A percentile compares a stretch with the other conserved stretches of the same genome.
These are phyloP conservation scores for Aspergillus spinulosporus DNA, from an alignment of 2,329 filamentous ascomycete genomes.

Conservation along the genomic window DNA sequence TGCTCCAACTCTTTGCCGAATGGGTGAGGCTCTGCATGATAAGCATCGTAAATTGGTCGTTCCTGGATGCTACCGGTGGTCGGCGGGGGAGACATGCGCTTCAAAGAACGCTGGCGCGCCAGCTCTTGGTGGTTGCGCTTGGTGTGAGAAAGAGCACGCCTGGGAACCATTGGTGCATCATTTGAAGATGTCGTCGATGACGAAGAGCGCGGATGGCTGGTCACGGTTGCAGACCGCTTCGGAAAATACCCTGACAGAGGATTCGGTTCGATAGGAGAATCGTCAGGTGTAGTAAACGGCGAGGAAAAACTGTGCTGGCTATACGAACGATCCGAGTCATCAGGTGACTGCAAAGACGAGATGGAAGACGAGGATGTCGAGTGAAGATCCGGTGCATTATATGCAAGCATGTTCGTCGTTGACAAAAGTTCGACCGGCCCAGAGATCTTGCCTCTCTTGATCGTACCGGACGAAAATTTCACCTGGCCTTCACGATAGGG, in stretches of 20 bases:
- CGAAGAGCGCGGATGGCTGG: conserved; percentile 53
- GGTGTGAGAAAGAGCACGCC: conserved; percentile 80
- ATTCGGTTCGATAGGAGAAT: conserved; percentile 54
- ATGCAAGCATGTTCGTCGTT: conserved; percentile 93
- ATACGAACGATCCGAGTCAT: conserved; percentile 64
- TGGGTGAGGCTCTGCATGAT: conserved; percentile 57
- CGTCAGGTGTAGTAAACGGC: conserved; percentile 50
- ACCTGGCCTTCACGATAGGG: conserved; percentile 47
- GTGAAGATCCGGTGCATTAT: conserved; percentile 84
- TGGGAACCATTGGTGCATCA: conserved; percentile 68
- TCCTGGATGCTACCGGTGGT: conserved; percentile 36
- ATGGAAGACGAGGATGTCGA: conserved; percentile 47
- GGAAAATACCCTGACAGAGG: conserved; percentile 63
- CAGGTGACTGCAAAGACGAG: conserved; percentile 62
- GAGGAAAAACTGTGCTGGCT: conserved; percentile 53
- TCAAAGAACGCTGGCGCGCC: conserved; percentile 66
- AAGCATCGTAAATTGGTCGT: conserved; percentile 40
- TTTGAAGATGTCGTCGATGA: conserved; percentile 48
- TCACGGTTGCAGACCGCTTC: conserved; percentile 68
- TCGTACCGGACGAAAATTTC: conserved; percentile 47
- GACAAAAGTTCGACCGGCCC: conserved; percentile 82
- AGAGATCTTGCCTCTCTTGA: conserved; percentile 66
- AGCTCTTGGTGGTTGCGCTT: conserved; percentile 80
- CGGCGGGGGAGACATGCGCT: conserved; percentile 50
- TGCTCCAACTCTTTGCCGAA: conserved; percentile 90